These are phyloP conservation scores for Arthrobotrys megalospora DNA, from an alignment of 2,329 filamentous ascomycete species.

Conservation along the genomic window DNA sequence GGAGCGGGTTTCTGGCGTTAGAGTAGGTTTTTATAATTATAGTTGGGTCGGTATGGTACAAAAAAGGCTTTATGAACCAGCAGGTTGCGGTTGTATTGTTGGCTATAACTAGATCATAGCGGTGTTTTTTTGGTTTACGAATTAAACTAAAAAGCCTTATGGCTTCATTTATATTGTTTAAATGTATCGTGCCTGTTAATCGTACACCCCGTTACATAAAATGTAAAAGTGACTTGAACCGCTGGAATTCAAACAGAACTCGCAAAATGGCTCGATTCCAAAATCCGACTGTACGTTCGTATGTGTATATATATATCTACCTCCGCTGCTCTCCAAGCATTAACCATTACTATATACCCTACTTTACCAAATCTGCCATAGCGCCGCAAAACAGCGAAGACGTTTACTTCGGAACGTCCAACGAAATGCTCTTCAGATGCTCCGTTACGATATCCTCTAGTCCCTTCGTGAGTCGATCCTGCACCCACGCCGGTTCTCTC, in stretches of 20 bases:
- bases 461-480: constrained; percentile 78
- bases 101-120: background rate
- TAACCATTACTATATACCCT: background rate
- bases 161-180: constrained; percentile 1
- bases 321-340: background rate
- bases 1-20: constrained; percentile 1
- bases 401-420: constrained; percentile 17
- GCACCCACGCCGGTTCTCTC: constrained; percentile 77
- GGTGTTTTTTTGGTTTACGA: background rate
- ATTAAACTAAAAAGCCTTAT: background rate
- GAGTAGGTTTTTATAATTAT: background rate
- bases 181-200: too few species aligned
- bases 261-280: too few species aligned
- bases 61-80: constrained; percentile 16
- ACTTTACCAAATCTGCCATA: background rate
- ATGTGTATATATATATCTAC: background rate
- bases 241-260: too few species aligned
- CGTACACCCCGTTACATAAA: too few species aligned
- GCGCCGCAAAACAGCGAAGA: background rate
- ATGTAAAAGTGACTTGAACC: too few species aligned
- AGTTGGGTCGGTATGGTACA: background rate
- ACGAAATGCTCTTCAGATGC: constrained; percentile 46
- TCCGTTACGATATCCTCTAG: constrained; percentile 69
- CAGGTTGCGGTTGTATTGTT: constrained; percentile 26
- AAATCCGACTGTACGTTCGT: too few species aligned